Conservation (phyloP, 106 monocot genomes). For the Dendrobium nobile region DNA sequence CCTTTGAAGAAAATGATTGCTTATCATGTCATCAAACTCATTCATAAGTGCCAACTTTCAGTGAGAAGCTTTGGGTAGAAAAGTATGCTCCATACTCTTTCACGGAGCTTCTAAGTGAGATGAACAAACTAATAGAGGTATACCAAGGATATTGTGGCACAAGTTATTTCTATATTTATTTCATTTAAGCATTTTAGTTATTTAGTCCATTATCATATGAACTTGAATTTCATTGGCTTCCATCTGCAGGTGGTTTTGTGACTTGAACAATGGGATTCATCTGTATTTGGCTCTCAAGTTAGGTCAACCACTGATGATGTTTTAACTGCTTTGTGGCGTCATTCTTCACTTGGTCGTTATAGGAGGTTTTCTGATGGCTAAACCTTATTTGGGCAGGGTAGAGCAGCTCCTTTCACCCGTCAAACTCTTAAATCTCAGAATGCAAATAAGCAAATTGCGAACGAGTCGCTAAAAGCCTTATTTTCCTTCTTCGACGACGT, state of each 20-base stretch:
- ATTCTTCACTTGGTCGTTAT: constrained; percentile 49
- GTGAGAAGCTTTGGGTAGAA: constrained; percentile 91
- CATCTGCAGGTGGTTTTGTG: constrained; percentile 66
- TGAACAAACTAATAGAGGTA: constrained; percentile 90
- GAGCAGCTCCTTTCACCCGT: constrained; percentile 20
- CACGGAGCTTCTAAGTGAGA: constrained; percentile 83
- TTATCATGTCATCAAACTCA: constrained; percentile 16
- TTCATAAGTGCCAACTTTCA: constrained; percentile 16
- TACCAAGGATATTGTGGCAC: background rate
- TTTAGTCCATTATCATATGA: background rate
- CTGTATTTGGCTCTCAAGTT: constrained; percentile 87
- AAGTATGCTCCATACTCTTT: constrained; percentile 96
- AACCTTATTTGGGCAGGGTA: constrained; percentile 26
- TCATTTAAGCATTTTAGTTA: background rate
- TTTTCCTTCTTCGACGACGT: too few relatives aligned
- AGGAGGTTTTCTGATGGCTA: constrained; percentile 30
- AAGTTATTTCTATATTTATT: background rate
- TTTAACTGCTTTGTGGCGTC: constrained; percentile 58
- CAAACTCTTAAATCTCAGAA: constrained; percentile 17
- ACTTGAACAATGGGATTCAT: constrained; percentile 95
- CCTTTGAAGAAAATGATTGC: constrained; percentile 45
- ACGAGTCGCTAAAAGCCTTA: background rate
- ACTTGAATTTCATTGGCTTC: background rate
- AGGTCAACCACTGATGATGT: constrained; percentile 83
- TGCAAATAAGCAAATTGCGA: constrained; percentile 24